These are phyloP conservation scores for Fraxinus xanthoxyloides DNA, from an alignment of 305 asterid genomes.

Conservation along the genomic window DNA sequence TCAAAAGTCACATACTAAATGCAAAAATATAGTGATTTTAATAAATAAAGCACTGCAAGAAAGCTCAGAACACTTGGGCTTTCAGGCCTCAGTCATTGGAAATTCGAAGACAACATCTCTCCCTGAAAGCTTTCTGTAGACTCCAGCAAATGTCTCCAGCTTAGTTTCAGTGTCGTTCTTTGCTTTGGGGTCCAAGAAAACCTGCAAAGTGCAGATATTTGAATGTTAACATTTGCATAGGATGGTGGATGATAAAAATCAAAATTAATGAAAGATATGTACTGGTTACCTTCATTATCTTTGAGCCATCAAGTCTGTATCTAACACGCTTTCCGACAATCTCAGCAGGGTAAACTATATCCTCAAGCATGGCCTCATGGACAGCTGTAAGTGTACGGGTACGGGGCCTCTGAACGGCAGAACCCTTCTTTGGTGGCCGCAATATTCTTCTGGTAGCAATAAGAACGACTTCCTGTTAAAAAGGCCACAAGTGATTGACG, in stretches of 20 bases:
- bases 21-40: not conserved
- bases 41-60: not conserved
- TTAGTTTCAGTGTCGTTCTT: slow-evolving; percentile 32
- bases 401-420: slow-evolving; percentile 39
- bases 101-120: slow-evolving; percentile 34
- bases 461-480: slow-evolving; percentile 33
- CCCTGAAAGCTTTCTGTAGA: slow-evolving; percentile 37
- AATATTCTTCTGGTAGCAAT: slow-evolving; percentile 37
- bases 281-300: slow-evolving; percentile 32
- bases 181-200: slow-evolving; percentile 36
- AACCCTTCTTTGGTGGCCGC: slow-evolving; percentile 40
- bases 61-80: not conserved
- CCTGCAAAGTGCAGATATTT: slow-evolving; percentile 11
- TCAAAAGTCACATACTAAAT: not conserved
- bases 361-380: slow-evolving; percentile 43
- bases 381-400: slow-evolving; percentile 40
- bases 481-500: not conserved
- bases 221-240: not conserved
- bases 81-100: slow-evolving; percentile 23
- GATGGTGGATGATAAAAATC: no score
- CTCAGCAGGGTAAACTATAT: slow-evolving; percentile 39
- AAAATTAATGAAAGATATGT: not conserved
- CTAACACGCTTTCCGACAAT: slow-evolving; percentile 40
- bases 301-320: slow-evolving; percentile 36
- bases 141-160: slow-evolving; percentile 31